Evolutionary conservation across 495 filamentous ascomycete species (phyloP).

Genomic region (Chaetomium fimeti): DNA sequence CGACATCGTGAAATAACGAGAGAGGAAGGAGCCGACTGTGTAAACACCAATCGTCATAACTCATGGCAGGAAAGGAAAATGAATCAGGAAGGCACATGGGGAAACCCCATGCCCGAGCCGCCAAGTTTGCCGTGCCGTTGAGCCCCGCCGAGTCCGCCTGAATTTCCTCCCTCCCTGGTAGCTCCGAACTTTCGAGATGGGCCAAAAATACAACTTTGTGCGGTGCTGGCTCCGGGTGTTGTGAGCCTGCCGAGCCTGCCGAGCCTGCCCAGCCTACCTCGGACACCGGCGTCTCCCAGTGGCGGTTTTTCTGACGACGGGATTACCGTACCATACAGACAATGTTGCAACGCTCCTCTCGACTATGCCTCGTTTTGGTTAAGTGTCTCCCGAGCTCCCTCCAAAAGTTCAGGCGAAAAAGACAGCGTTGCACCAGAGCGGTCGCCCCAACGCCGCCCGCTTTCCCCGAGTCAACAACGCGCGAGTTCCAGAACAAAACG

Average conservation of each 20-base stretch:
- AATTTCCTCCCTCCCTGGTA: not conserved
- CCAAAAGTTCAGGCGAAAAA: conserved; percentile 2
- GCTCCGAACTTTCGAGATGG: not conserved
- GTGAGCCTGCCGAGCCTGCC: too few relatives aligned
- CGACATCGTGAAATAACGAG: too few relatives aligned
- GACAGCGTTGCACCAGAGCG: conserved; percentile 22
- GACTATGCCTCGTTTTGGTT: conserved; percentile 13
- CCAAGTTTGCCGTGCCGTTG: not conserved
- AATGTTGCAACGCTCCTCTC: not conserved
- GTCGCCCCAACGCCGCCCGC: conserved; percentile 15
- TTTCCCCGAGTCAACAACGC: not conserved
- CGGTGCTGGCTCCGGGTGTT: conserved; percentile 8
- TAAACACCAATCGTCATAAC: not conserved
- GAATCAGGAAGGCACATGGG: not conserved
- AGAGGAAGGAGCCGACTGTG: not conserved
- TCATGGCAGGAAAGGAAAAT: not conserved
- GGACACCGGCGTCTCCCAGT: not conserved
- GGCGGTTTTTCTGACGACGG: not conserved
- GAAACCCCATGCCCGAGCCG: not conserved
- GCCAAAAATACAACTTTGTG: not conserved
- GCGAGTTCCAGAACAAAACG: conserved; percentile 23
- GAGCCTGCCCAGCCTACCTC: too few relatives aligned
- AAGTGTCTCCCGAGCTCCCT: conserved; percentile 18
- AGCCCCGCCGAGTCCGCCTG: not conserved
- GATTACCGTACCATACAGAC: not conserved